These are phyloP conservation scores for Aulographum hederae DNA, from an alignment of 2,329 filamentous ascomycete species.

Conservation along the genomic window DNA sequence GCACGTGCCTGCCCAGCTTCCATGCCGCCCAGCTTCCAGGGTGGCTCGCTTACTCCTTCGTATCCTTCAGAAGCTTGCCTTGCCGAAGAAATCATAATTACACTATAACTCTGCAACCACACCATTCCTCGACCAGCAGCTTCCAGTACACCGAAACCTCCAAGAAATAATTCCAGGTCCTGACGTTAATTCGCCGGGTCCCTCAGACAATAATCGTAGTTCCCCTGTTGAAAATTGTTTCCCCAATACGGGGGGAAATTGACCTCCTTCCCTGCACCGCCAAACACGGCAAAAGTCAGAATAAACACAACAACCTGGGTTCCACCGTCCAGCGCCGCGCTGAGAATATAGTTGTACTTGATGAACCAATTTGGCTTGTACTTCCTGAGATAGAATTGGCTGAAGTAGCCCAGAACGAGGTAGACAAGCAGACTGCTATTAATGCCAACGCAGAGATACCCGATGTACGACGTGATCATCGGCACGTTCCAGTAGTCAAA, in stretches of 20 bases:
- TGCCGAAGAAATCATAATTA: too few relatives aligned
- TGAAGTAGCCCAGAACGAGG: constrained; percentile 16
- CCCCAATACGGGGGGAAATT: too few relatives aligned
- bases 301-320: constrained; percentile 23
- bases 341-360: constrained; percentile 23
- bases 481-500: constrained; percentile 21
- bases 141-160: too few relatives aligned
- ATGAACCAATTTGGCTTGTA: constrained; percentile 19
- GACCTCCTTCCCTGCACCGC: constrained; percentile 12
- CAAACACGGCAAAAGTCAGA: constrained; percentile 25
- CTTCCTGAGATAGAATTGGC: constrained; percentile 18
- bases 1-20: too few relatives aligned
- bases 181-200: background rate
- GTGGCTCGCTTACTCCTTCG: too few relatives aligned
- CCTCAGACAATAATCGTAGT: background rate
- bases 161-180: too few relatives aligned
- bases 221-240: too few relatives aligned
- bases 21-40: too few relatives aligned
- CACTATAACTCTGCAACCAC: too few relatives aligned
- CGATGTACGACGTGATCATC: constrained; percentile 24
- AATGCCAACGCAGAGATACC: constrained; percentile 24
- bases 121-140: too few relatives aligned
- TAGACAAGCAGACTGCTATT: constrained; percentile 18
- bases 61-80: too few relatives aligned
- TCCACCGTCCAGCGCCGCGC: constrained; percentile 22